A percentile compares a stretch with the other conserved stretches of the same genome.
Conservation (phyloP, 129 eudicot species). For the Centrapalus pauciflorus region DNA sequence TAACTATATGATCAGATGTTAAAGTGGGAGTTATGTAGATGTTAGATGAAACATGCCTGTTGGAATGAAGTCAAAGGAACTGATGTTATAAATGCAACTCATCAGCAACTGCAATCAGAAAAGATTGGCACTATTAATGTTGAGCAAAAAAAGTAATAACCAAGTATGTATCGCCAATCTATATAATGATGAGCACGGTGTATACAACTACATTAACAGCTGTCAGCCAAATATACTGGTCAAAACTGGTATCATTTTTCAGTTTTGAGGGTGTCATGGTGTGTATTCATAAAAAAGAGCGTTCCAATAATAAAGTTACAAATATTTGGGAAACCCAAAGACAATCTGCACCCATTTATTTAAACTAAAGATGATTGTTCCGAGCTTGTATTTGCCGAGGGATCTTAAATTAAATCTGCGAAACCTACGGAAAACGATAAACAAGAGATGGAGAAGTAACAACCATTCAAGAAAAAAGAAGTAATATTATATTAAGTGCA, state of each 20-base stretch:
- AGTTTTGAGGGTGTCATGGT: neutral
- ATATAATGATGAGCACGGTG: neutral
- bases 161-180: neutral
- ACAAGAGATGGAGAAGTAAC: too few relatives aligned
- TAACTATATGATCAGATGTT: slow-evolving; percentile 1
- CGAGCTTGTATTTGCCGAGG: neutral
- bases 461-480: neutral
- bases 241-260: neutral
- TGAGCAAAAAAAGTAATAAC: neutral
- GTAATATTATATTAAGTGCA: neutral
- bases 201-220: neutral
- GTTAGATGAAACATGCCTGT: slow-evolving; percentile 35
- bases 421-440: neutral
- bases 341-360: neutral
- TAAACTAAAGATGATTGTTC: neutral
- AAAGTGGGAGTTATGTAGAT: slow-evolving; percentile 1
- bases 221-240: neutral
- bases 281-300: neutral
- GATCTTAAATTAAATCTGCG: too few relatives aligned
- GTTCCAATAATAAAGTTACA: neutral
- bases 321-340: neutral
- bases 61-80: slow-evolving; percentile 57
- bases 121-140: neutral
- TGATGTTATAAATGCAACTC: slow-evolving; percentile 38
- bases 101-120: slow-evolving; percentile 42